Evolutionary conservation across 371 early-diverging fungal genomes (phyloP).

Genomic region (Fennellomyces sp.): DNA sequence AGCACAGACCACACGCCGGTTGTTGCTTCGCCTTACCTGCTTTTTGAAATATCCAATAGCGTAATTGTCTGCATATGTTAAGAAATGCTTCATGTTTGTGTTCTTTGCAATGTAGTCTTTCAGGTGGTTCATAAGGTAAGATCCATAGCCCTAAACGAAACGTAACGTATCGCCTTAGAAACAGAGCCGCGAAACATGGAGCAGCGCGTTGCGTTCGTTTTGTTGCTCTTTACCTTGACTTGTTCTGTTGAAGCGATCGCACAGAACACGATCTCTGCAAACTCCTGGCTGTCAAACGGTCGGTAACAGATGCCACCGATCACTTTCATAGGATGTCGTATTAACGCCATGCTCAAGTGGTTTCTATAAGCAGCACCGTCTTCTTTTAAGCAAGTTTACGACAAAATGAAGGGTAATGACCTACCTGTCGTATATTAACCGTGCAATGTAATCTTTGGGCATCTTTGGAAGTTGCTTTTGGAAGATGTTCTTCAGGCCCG

Average conservation of each 20-base stretch:
- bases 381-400: no score
- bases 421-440: constrained; percentile 94
- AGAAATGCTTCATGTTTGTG: constrained; percentile 81
- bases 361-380: constrained; percentile 50
- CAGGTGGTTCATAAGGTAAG: constrained; percentile 91
- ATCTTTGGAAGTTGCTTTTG: constrained; percentile 99
- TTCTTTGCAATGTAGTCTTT: constrained; percentile 85
- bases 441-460: constrained; percentile 99
- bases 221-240: constrained; percentile 74
- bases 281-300: constrained; percentile 86
- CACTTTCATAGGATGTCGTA: constrained; percentile 67
- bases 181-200: no score
- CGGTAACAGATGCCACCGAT: constrained; percentile 98
- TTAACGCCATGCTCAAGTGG: constrained; percentile 78
- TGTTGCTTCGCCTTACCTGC: constrained; percentile 67
- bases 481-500: constrained; percentile 95
- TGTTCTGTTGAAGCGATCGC: constrained; percentile 95
- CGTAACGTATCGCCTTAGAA: no score
- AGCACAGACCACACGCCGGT: not conserved
- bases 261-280: constrained; percentile 99
- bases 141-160: constrained; percentile 84
- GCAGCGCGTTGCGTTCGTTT: not conserved
- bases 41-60: constrained; percentile 99
- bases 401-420: no score
- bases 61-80: constrained; percentile 99